Evolutionary conservation across 2,329 filamentous ascomycete genomes (phyloP).

Genomic region (Alternaria consortialis): DNA sequence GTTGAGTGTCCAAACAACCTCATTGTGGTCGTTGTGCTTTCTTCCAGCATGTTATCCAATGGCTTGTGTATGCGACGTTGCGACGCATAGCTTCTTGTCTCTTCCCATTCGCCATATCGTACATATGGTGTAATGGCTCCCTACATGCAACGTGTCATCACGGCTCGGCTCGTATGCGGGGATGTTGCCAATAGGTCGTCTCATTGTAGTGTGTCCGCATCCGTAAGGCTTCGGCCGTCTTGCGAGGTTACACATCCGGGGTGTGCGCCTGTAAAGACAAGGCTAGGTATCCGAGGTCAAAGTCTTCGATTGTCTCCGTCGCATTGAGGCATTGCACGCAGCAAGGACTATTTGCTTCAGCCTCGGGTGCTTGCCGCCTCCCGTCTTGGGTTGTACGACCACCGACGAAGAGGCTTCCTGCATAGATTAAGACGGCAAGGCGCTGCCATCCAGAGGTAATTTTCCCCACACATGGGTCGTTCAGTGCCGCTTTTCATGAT

Average conservation of each 20-base stretch:
- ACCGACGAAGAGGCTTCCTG: slow-evolving; percentile 3
- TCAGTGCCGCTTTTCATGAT: not conserved
- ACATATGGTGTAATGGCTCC: too few relatives aligned
- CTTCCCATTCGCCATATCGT: not conserved
- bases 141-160: not conserved
- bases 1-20: not conserved
- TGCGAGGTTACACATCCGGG: not conserved
- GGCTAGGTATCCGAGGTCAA: not conserved
- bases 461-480: not conserved
- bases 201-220: not conserved
- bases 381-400: slow-evolving; percentile 8
- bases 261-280: not conserved
- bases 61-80: not conserved
- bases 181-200: not conserved
- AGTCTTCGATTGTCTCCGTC: not conserved
- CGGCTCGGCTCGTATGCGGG: not conserved
- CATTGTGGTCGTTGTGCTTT: not conserved
- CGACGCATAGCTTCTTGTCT: not conserved
- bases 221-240: not conserved
- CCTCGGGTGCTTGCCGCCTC: slow-evolving; percentile 10
- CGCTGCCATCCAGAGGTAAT: not conserved
- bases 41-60: not conserved
- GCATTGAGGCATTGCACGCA: slow-evolving; percentile 8
- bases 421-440: not conserved
- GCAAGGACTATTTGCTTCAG: slow-evolving; percentile 8